Evolutionary conservation across 805 yeast genomes (phyloP), one percentile per base, ranked within the genome.

Genomic region (Middelhovenomyces tepae): DNA sequence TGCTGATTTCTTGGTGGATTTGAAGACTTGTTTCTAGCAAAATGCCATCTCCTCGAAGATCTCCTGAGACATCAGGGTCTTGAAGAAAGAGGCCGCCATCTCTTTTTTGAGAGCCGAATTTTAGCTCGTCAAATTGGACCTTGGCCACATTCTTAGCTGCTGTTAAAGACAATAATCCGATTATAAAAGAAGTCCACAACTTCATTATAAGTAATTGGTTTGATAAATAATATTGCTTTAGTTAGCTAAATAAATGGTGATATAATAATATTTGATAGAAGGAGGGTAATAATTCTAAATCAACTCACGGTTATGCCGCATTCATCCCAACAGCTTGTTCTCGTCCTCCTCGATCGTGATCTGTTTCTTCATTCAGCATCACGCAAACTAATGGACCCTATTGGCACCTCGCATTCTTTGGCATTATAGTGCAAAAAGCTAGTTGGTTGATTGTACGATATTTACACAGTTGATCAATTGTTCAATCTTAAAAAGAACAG

Each of bases 1-100:
- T 65, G 10, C 78, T 65, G 27, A 80, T 65, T 14, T 68, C 65
- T 7, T 48, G 45, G 30, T 53, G 47, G 35, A 62, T 59, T 1
- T 61, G 56, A 26, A 66, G 46, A 18, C 65, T 65, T 4, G 67
- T 56, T 9, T 64, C 59, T 27, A 66, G 42, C 32, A 54, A 36
- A 16, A 51, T 45, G 7, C 20, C 6, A 14, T 5, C n/a, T 14
- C 29, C 29, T 7, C 17, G n/a, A n/a, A n/a, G n/a, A n/a, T 5
- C 19, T 26, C 17, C 19, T 26, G 20, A 6, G 29, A 7, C n/a
- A 7, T n/a, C 19, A 26, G 15, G 19, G 17, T 13, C 7, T 10
- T 8, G 22, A 8, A 20, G 8, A 8, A 8, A 8, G 22, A 10
- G 8, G 22, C 22, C 10, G 22, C 22, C 9, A 20, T 8, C 10